Conservation (phyloP, 2,329 filamentous ascomycete species). For the Penicillium aurantiogriseum region DNA sequence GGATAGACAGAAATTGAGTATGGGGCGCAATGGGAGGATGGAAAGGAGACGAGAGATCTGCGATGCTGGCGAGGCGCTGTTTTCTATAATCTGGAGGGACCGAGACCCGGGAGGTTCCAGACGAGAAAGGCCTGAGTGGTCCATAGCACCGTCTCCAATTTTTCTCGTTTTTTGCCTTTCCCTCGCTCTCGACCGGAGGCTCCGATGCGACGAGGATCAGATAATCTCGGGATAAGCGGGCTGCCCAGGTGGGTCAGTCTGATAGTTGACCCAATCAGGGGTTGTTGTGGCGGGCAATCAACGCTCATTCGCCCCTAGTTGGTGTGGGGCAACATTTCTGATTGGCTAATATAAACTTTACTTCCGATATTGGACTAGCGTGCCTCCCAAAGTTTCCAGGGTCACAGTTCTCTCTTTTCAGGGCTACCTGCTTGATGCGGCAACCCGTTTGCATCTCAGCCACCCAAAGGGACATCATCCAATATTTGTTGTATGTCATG, state of each 20-base stretch:
- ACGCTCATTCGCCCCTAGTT: neutral
- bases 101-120: neutral
- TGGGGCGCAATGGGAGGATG: neutral
- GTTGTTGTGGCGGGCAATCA: neutral
- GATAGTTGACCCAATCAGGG: neutral
- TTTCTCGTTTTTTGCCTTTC: neutral
- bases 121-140: neutral
- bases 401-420: neutral
- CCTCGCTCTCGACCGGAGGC: neutral
- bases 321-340: accelerated
- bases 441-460: conserved; percentile 5
- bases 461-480: neutral
- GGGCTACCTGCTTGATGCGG: conserved; percentile 1
- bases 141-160: neutral
- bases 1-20: neutral
- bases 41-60: neutral
- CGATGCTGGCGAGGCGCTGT: too few relatives aligned
- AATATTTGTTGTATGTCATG: neutral
- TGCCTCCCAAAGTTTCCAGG: neutral
- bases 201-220: conserved; percentile 9
- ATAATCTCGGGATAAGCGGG: neutral
- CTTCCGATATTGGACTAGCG: neutral
- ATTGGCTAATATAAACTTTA: neutral
- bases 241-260: neutral
- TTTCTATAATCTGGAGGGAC: neutral